phyloP scores from a whole-genome alignment of 331 rosid species.

The Dryas integrifolia region DNA sequence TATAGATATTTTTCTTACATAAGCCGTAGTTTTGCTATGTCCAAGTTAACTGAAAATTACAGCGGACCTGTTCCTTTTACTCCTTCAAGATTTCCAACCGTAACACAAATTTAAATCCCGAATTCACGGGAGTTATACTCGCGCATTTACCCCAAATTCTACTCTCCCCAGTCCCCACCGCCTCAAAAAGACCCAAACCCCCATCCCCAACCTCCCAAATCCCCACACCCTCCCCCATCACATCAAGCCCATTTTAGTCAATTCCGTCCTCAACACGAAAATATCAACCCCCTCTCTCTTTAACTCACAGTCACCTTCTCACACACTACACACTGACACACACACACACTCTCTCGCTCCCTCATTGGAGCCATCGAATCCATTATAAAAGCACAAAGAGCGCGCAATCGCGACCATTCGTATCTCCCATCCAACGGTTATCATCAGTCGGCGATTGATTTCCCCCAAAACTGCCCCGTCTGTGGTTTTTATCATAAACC shows the following conservation, averaged over 20 bases:
- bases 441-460: conserved; percentile 38
- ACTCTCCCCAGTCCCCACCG: background rate
- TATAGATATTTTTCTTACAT: too few relatives aligned
- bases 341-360: background rate
- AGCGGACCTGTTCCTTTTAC: background rate
- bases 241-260: conserved; percentile 23
- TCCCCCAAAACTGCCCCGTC: conserved; percentile 20
- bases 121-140: background rate
- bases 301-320: background rate
- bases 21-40: too few relatives aligned
- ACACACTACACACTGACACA: background rate
- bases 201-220: background rate
- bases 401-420: conserved; percentile 40
- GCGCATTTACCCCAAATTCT: background rate
- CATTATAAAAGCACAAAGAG: background rate
- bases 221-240: background rate
- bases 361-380: conserved; percentile 31
- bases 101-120: background rate
- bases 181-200: background rate
- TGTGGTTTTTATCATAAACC: conserved; percentile 81
- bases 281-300: conserved; percentile 26
- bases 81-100: background rate
- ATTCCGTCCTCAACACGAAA: background rate
- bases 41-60: too few relatives aligned
- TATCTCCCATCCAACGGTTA: conserved; percentile 42